Evolutionary conservation across 2,329 filamentous ascomycete genomes (phyloP).

Genomic region (Apiospora arundinis): DNA sequence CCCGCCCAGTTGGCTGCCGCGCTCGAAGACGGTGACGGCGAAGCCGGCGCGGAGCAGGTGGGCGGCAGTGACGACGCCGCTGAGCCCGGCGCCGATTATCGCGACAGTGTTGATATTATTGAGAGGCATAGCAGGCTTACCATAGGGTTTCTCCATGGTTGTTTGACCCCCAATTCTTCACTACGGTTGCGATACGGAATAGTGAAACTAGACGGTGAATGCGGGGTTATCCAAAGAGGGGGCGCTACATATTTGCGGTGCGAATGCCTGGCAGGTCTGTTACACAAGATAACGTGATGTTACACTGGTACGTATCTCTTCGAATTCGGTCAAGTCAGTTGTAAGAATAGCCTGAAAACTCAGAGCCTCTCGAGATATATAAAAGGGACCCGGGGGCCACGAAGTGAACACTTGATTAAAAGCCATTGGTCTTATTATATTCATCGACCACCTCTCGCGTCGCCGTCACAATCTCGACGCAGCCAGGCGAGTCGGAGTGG

Average conservation of each 20-base stretch:
- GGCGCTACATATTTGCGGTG: slow-evolving; percentile 35
- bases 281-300: neutral
- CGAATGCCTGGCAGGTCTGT: slow-evolving; percentile 31
- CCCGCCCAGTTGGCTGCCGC: slow-evolving; percentile 63
- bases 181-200: neutral
- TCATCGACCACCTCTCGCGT: slow-evolving; percentile 47
- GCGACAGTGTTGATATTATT: slow-evolving; percentile 50
- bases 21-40: slow-evolving; percentile 68
- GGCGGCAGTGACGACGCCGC: slow-evolving; percentile 68
- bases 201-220: neutral
- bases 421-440: slow-evolving; percentile 42
- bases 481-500: slow-evolving; percentile 54
- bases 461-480: slow-evolving; percentile 49
- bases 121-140: neutral
- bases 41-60: slow-evolving; percentile 65
- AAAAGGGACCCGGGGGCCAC: neutral
- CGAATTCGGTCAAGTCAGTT: neutral
- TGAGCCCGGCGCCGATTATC: slow-evolving; percentile 69
- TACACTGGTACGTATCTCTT: neutral
- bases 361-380: too few relatives aligned
- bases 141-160: neutral
- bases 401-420: neutral
- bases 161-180: neutral
- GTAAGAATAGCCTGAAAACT: too few relatives aligned
- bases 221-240: slow-evolving; percentile 2